Base-by-base conservation (phyloP, 176 grass and related monocot genomes). In the Rhynchospora tenuis region DNA sequence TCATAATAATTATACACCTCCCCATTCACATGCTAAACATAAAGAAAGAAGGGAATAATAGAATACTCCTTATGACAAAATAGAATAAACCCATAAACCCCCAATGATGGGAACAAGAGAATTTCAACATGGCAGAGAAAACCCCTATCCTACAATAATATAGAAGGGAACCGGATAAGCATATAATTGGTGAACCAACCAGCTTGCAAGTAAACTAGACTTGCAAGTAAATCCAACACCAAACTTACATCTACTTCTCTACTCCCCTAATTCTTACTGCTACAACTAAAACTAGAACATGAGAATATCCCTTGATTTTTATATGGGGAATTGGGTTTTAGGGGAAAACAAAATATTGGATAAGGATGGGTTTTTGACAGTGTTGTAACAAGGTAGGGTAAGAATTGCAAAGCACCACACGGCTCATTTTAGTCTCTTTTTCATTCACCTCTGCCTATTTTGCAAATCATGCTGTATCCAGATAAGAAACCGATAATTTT, bases 211-310 rank as follows among this genome's bases (percentile, higher is more conserved):
- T 66, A 73, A 76, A 23, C 31, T 75, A 64, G 56, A 10, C 79
- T 88, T 77, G 80, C 80, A 46, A 81, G 84, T 77, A 44, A 89
- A 58, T 47, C 20, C 0, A 85, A 84, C 51, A 71, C 83, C 83
- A 73, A 84, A 84, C 56, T 14, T 10, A 1, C 63, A 82, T 84
- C 83, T 84, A 75, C 66, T 75, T 57, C 45, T 69, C 51, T 73
- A 56, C 46, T 72, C 19, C 42, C 23, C n/a, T 45, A 54, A 73
- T 69, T 19, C 64, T 61, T 51, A 82, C 79, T 82, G 79, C 33
- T 48, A 51, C 59, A 46, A 23, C 61, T 15, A 45, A 65, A 65
- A 38, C 33, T 24, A 64, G 45, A 65, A 47, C 46, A 46, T 48
- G n/a, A 15, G 23, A 23, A 82, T 82, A 46, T 64, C 61, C 58